A percentile compares a stretch with the other conserved stretches of the same genome.
Conservation (phyloP, 2,329 filamentous ascomycete species). For the Golovinomyces cichoracearum region DNA sequence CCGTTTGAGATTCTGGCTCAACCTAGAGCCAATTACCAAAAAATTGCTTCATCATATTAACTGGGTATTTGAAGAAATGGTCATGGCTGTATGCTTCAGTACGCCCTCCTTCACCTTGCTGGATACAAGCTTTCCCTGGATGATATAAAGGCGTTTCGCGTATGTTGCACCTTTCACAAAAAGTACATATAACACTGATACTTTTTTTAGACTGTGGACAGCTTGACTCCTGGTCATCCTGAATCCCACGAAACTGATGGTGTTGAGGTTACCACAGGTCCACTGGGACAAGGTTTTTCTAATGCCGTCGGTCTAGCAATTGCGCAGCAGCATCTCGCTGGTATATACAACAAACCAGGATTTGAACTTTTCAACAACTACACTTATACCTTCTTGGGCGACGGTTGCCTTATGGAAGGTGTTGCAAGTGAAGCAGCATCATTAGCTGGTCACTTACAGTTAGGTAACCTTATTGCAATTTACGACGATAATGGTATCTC, state of each 20-base stretch:
- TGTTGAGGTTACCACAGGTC: conserved; percentile 92
- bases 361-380: conserved; percentile 85
- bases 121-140: conserved; percentile 70
- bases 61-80: conserved; percentile 42
- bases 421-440: conserved; percentile 80
- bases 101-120: conserved; percentile 89
- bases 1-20: neutral
- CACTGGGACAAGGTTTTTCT: conserved; percentile 86
- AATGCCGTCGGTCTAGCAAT: conserved; percentile 97
- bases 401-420: conserved; percentile 97
- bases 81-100: conserved; percentile 98
- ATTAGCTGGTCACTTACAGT: conserved; percentile 80
- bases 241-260: conserved; percentile 92
- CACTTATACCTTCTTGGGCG: conserved; percentile 90
- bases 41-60: neutral
- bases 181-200: neutral
- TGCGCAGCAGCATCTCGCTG: conserved; percentile 74
- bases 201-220: conserved; percentile 23
- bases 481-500: conserved; percentile 99
- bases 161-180: conserved; percentile 27
- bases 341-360: conserved; percentile 86
- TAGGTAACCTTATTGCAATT: conserved; percentile 89
- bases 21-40: too few relatives aligned
- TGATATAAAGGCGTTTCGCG: conserved; percentile 88
- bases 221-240: conserved; percentile 84